Conservation (phyloP, 805 yeast species). For the Pichia kluyveri region DNA sequence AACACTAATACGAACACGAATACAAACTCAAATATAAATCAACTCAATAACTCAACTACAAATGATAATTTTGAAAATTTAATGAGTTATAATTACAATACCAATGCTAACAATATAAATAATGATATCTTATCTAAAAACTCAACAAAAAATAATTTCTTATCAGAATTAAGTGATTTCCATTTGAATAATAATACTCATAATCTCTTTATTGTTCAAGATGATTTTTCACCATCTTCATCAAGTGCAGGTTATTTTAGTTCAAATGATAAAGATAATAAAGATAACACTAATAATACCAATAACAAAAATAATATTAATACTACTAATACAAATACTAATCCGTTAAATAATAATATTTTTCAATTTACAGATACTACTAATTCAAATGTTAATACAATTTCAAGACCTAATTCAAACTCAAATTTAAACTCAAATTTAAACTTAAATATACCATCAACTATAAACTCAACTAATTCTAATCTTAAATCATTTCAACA, state of each 20-base stretch:
- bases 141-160: conserved; percentile 4
- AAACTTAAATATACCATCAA: not conserved
- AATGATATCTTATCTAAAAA: not conserved
- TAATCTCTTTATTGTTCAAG: conserved; percentile 24
- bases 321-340: no score
- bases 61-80: not conserved
- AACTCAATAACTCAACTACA: no score
- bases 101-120: not conserved
- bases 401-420: not conserved
- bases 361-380: not conserved
- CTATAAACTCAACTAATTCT: not conserved
- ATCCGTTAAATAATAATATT: no score
- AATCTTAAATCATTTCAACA: conserved; percentile 9
- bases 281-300: not conserved
- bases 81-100: not conserved
- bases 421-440: not conserved
- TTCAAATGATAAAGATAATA: not conserved
- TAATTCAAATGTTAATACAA: no score
- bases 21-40: no score
- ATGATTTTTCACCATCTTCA: conserved; percentile 17
- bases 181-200: conserved; percentile 19
- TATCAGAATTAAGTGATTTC: conserved; percentile 19
- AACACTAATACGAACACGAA: no score
- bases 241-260: conserved; percentile 8
- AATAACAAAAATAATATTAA: no score